phyloP scores from a whole-genome alignment of 345 rosid genomes.

The Pistacia integerrima region DNA sequence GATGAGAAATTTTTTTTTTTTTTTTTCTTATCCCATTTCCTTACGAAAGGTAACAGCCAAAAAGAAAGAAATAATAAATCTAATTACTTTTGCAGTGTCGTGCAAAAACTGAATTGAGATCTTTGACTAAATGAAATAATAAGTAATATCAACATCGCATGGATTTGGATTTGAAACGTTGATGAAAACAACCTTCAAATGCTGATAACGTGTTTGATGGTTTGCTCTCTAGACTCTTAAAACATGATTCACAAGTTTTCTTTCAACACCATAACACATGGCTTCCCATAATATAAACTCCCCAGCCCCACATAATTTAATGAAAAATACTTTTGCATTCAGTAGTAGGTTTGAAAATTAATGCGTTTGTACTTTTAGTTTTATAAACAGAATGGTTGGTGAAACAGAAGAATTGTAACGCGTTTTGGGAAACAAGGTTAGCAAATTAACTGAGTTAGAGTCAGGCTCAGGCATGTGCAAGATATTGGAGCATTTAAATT shows the following conservation, averaged over 20 bases:
- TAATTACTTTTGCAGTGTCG: neutral
- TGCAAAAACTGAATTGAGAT: conserved; percentile 1
- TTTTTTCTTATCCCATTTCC: neutral
- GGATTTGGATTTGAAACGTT: neutral
- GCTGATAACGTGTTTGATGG: neutral
- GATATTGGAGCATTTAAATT: too few species aligned
- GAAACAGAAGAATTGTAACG: neutral
- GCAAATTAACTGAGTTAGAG: neutral
- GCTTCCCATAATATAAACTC: neutral
- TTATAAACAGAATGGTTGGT: neutral
- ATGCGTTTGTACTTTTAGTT: too few species aligned
- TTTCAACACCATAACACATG: neutral
- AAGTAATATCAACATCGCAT: neutral
- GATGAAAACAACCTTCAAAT: neutral
- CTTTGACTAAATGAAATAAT: neutral
- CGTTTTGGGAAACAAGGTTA: neutral
- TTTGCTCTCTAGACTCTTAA: neutral
- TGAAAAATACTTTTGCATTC: too few species aligned
- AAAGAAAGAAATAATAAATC: neutral
- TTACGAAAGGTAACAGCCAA: neutral
- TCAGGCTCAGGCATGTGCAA: neutral
- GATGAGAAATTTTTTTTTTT: too few species aligned
- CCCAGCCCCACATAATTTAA: neutral
- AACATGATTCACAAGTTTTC: neutral
- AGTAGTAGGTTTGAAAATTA: neutral